These are phyloP conservation scores for Fomitopsis pinicola DNA, from an alignment of 1,284 basidiomycete species.

Conservation along the genomic window DNA sequence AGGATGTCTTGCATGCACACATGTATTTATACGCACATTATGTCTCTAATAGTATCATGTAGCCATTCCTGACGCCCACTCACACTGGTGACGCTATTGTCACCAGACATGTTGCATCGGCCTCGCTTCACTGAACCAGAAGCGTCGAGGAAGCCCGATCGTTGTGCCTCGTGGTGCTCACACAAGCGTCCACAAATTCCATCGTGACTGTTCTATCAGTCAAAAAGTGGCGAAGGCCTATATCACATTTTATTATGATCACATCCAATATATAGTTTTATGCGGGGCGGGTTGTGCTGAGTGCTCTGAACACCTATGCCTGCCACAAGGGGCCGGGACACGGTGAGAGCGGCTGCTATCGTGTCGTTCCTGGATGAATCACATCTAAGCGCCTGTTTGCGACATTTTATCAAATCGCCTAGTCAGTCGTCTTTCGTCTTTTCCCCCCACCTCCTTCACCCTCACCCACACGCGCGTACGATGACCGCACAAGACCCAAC, in stretches of 20 bases:
- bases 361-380: not conserved
- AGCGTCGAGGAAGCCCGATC: too few relatives aligned
- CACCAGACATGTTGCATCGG: too few relatives aligned
- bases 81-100: too few relatives aligned
- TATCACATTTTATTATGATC: too few relatives aligned
- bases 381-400: not conserved
- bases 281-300: too few relatives aligned
- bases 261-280: too few relatives aligned
- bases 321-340: too few relatives aligned
- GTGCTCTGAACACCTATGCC: not conserved
- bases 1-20: not conserved
- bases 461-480: not conserved
- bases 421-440: not conserved
- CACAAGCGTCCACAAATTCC: too few relatives aligned
- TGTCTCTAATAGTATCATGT: not conserved
- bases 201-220: too few relatives aligned
- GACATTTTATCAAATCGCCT: not conserved
- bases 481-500: constrained; percentile 17
- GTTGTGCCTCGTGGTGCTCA: too few relatives aligned
- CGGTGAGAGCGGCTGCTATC: not conserved
- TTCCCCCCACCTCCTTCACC: not conserved
- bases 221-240: too few relatives aligned
- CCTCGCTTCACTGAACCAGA: too few relatives aligned
- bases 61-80: not conserved
- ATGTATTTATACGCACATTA: not conserved